Base-by-base conservation (phyloP, 2,329 filamentous ascomycete genomes). In the Diaporthe velutina region DNA sequence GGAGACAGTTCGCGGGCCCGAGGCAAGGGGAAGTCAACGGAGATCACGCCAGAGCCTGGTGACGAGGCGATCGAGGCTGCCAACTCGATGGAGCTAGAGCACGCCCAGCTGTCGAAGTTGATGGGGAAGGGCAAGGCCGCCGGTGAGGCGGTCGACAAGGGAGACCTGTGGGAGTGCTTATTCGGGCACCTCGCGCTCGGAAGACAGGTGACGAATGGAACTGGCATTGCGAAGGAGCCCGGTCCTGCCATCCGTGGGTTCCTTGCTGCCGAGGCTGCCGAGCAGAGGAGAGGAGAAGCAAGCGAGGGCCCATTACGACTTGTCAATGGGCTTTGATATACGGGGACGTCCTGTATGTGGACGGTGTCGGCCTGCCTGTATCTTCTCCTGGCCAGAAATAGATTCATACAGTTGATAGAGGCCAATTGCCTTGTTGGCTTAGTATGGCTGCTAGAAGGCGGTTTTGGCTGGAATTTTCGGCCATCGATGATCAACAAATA, bases 131-230 rank as follows among this genome's bases (percentile, higher is more conserved):
- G 92, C 35, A 90, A 90, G 73, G 88, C 90, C 2, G 93, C 93
- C 0, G 96, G 96, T 0, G 97, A 98, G 83, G 86, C 94, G 73
- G 94, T 98, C 4, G 88, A 91, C 58, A 90, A 93, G 77, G 89
- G 91, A 17, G 96, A 98, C 82, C 81, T 98, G 57, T 98, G 96
- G 96, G 90, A 91, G 77, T 98, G 96, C 83, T 85, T 98, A 1
- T 98, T 98, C 86, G 94, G 94, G 0, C 83, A 86, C 66, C 87
- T 88, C 22, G 80, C 81, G 48, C 73, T 54, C 15, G 50, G 81
- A 19, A 79, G 73, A 6, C 58, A 38, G 60, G 70, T 19, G 58
- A 71, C 13, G 71, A 72, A 35, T 35, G 64, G 28, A 33, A 45
- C 33, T 10, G 48, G 52, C 33, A 28, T 12, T 9, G 6, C 22